These are phyloP conservation scores for Brettanomyces anomalus DNA, from an alignment of 805 yeast species.

Conservation along the genomic window DNA sequence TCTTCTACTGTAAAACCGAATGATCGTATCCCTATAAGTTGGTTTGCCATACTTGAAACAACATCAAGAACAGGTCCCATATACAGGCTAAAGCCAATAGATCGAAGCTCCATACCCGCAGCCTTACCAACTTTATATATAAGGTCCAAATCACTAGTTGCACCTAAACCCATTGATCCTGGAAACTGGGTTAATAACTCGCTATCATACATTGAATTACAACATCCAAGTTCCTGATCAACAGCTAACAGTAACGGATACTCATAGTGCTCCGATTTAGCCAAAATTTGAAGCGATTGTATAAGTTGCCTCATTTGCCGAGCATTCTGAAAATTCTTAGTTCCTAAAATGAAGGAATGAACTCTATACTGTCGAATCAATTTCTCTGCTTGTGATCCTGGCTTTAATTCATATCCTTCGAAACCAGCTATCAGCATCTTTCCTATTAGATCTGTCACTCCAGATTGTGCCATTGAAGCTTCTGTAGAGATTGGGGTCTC, in stretches of 20 bases:
- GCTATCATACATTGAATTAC: constrained; percentile 48
- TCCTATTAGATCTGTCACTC: constrained; percentile 24
- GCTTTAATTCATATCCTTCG: constrained; percentile 43
- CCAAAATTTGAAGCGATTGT: constrained; percentile 46
- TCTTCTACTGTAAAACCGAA: constrained; percentile 55
- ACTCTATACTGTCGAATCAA: constrained; percentile 42
- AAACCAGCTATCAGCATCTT: constrained; percentile 54
- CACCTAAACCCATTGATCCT: constrained; percentile 56
- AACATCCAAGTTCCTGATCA: constrained; percentile 59
- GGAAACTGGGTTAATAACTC: constrained; percentile 48
- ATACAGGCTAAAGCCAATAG: constrained; percentile 47
- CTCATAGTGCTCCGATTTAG: constrained; percentile 38
- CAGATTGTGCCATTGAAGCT: not conserved
- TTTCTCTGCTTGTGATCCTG: constrained; percentile 35
- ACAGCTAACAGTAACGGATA: constrained; percentile 48
- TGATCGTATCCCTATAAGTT: constrained; percentile 50
- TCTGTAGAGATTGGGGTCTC: not conserved
- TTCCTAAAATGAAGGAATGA: constrained; percentile 41
- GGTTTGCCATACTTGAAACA: constrained; percentile 45
- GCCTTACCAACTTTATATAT: constrained; percentile 47
- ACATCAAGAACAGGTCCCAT: constrained; percentile 60
- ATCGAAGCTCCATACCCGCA: constrained; percentile 40
- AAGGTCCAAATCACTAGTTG: constrained; percentile 39
- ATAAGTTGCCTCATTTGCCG: constrained; percentile 41
- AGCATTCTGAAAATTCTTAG: constrained; percentile 42